phyloP scores from a whole-genome alignment of 768 basidiomycete species.

The Cystobasidium tubakii region DNA sequence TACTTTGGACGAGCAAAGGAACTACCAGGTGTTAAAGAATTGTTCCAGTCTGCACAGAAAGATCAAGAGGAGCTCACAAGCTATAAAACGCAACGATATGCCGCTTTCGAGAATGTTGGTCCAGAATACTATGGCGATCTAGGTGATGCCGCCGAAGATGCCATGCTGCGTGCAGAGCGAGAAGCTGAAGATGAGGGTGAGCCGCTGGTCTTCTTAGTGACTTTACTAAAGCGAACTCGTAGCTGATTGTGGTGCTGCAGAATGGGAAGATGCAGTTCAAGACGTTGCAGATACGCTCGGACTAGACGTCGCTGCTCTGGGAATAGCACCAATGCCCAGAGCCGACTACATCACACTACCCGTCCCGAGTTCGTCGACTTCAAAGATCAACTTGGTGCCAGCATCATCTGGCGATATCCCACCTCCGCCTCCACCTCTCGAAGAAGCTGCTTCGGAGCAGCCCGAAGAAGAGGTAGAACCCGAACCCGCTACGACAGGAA shows the following conservation, averaged over 20 bases:
- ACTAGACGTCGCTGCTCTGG: slow-evolving; percentile 12
- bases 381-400: neutral
- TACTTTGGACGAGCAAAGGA: slow-evolving; percentile 97
- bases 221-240: neutral
- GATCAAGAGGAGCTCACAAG: slow-evolving; percentile 28
- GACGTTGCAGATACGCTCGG: slow-evolving; percentile 38
- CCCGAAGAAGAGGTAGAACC: slow-evolving; percentile 11
- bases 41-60: slow-evolving; percentile 59
- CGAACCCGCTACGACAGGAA: slow-evolving; percentile 10
- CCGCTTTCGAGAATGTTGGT: slow-evolving; percentile 30
- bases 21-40: slow-evolving; percentile 85
- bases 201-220: too few species aligned
- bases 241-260: slow-evolving; percentile 3
- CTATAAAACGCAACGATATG: slow-evolving; percentile 27
- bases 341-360: slow-evolving; percentile 35
- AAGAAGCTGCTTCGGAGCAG: neutral
- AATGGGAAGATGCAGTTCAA: slow-evolving; percentile 45
- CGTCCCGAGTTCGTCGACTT: slow-evolving; percentile 1
- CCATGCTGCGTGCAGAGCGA: slow-evolving; percentile 66
- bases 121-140: slow-evolving; percentile 77
- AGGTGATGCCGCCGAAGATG: slow-evolving; percentile 63
- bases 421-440: slow-evolving; percentile 29
- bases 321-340: slow-evolving; percentile 14
- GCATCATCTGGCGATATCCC: slow-evolving; percentile 4
- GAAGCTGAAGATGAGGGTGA: slow-evolving; percentile 68